Percentiles rank a stretch among this genome's conserved stretches.
Conservation (phyloP, 179 eudicot genomes). For the Patellifolia procumbens region DNA sequence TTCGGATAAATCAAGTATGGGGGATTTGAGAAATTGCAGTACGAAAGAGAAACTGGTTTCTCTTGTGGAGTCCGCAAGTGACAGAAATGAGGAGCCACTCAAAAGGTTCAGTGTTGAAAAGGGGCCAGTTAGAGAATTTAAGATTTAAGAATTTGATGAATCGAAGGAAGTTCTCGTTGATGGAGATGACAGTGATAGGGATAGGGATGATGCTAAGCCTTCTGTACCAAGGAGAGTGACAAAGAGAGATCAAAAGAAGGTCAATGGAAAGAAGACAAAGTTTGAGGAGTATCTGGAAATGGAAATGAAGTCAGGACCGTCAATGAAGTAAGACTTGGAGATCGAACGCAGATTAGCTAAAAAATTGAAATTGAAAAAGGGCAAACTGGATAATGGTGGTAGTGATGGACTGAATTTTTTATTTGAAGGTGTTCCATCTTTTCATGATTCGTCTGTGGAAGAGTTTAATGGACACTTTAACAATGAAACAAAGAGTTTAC, state of each 20-base stretch:
- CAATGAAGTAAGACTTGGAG: constrained; percentile 62
- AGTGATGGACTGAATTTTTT: constrained; percentile 53
- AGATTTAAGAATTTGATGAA: constrained; percentile 8
- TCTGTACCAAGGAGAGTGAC: background rate
- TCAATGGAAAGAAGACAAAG: constrained; percentile 50
- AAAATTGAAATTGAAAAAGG: constrained; percentile 65
- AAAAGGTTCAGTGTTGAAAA: constrained; percentile 20
- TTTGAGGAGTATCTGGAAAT: constrained; percentile 65
- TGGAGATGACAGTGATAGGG: constrained; percentile 29
- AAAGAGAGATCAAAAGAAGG: constrained; percentile 29
- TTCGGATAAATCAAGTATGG: constrained; percentile 3
- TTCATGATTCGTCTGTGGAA: constrained; percentile 38
- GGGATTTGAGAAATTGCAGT: constrained; percentile 12
- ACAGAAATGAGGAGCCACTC: constrained; percentile 26
- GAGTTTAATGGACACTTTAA: constrained; percentile 22
- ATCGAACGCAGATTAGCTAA: constrained; percentile 65
- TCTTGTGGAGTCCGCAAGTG: constrained; percentile 17
- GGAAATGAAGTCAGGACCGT: constrained; percentile 41
- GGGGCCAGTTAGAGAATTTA: background rate
- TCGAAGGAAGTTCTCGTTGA: background rate
- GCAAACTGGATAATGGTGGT: constrained; percentile 50
- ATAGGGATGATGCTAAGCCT: constrained; percentile 2
- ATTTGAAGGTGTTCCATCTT: constrained; percentile 59
- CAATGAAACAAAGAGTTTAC: constrained; percentile 20
- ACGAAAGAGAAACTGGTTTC: constrained; percentile 17